Percentiles rank a stretch among this genome's conserved stretches.
These are phyloP conservation scores for Paraconiothyrium brasiliense DNA, from an alignment of 2,329 filamentous ascomycete species.

Conservation along the genomic window DNA sequence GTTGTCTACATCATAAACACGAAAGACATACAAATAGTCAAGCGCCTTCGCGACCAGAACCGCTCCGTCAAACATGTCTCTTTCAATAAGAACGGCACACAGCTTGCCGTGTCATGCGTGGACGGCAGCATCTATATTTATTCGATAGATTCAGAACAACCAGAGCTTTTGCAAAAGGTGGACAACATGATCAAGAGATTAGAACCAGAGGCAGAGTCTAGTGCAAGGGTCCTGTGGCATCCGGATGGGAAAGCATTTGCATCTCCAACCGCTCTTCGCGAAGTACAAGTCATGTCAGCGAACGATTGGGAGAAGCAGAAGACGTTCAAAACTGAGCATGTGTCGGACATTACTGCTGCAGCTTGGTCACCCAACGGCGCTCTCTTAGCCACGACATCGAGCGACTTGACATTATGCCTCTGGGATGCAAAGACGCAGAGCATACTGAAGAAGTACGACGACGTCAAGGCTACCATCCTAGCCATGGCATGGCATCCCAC, in stretches of 20 bases:
- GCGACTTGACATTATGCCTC: conserved; percentile 71
- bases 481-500: conserved; percentile 91
- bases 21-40: conserved; percentile 77
- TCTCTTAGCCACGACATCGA: conserved; percentile 73
- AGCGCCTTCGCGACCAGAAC: conserved; percentile 82
- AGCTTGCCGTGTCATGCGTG: conserved; percentile 82
- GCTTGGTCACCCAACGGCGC: conserved; percentile 97
- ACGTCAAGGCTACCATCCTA: conserved; percentile 76
- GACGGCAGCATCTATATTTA: conserved; percentile 94
- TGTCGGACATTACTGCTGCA: conserved; percentile 83
- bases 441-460: conserved; percentile 79
- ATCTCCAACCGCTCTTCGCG: conserved; percentile 77
- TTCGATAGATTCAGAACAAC: conserved; percentile 78
- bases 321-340: conserved; percentile 80
- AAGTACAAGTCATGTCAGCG: conserved; percentile 86
- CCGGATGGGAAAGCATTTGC: conserved; percentile 94
- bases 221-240: conserved; percentile 84
- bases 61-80: conserved; percentile 91
- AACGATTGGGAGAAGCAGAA: conserved; percentile 90
- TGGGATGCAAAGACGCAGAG: conserved; percentile 93
- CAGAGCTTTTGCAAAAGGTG: conserved; percentile 82
- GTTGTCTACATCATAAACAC: conserved; percentile 89
- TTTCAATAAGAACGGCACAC: conserved; percentile 82
- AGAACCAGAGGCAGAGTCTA: conserved; percentile 80
- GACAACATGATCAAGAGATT: conserved; percentile 84